phyloP scores from a whole-genome alignment of 495 filamentous ascomycete species.

The Talaromyces borbonicus region DNA sequence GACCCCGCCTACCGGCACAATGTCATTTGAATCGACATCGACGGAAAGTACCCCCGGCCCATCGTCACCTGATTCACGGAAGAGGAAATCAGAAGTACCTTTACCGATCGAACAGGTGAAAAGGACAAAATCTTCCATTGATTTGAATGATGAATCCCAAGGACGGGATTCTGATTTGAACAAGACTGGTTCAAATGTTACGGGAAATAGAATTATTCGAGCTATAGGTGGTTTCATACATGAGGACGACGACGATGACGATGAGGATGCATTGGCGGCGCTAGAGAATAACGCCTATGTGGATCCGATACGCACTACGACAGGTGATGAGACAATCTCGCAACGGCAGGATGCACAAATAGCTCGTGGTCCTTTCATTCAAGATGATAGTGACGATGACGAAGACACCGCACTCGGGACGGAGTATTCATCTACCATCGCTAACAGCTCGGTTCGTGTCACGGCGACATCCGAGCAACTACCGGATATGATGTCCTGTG shows the following conservation, averaged over 20 bases:
- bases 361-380: slow-evolving; percentile 6
- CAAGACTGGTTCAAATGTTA: neutral
- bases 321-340: neutral
- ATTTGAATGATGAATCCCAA: slow-evolving; percentile 26
- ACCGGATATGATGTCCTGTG: no score
- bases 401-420: slow-evolving; percentile 25
- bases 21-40: slow-evolving; percentile 57
- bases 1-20: slow-evolving; percentile 31
- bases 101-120: slow-evolving; percentile 28
- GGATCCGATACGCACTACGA: neutral
- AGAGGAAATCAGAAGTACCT: slow-evolving; percentile 40
- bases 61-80: slow-evolving; percentile 27
- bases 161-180: slow-evolving; percentile 8
- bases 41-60: slow-evolving; percentile 47
- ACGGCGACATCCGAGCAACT: no score
- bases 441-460: no score
- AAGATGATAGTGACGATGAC: slow-evolving; percentile 36
- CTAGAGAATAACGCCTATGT: slow-evolving; percentile 18
- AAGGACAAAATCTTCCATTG: slow-evolving; percentile 30
- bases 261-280: slow-evolving; percentile 20
- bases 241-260: slow-evolving; percentile 23
- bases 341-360: neutral
- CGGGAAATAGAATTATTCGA: slow-evolving; percentile 1
- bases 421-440: slow-evolving; percentile 24
- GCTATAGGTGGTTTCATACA: slow-evolving; percentile 25